These are phyloP conservation scores for Solanum ossicruentum DNA, from an alignment of 257 asterid genomes.

Conservation along the genomic window DNA sequence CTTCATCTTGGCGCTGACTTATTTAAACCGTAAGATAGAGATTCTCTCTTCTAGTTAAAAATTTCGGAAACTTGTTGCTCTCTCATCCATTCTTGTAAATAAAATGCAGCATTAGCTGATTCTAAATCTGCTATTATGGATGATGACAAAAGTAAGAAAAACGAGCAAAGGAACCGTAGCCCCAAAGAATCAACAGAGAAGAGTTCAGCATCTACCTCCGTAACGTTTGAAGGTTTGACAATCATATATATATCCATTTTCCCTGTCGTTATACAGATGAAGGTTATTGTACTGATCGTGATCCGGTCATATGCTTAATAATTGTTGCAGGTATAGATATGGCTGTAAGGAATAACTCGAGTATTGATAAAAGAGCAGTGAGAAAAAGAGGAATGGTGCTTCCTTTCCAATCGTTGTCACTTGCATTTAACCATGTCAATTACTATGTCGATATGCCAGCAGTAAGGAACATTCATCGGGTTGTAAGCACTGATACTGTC, in stretches of 20 bases:
- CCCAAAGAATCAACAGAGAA: neutral
- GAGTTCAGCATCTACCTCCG: conserved; percentile 20
- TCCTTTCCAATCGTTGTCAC: conserved; percentile 80
- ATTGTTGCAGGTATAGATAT: conserved; percentile 35
- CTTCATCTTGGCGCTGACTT: conserved; percentile 57
- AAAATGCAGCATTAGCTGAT: conserved; percentile 55
- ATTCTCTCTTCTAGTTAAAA: neutral
- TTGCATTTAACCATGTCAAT: conserved; percentile 77
- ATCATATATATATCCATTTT: neutral
- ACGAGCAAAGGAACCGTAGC: neutral
- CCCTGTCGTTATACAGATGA: neutral
- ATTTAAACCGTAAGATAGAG: conserved; percentile 49
- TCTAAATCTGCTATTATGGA: conserved; percentile 39
- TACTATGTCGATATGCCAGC: conserved; percentile 92
- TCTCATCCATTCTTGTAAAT: conserved; percentile 4
- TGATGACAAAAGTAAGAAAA: conserved; percentile 25
- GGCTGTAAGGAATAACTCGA: conserved; percentile 15
- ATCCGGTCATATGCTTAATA: neutral
- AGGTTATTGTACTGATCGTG: neutral
- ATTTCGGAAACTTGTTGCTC: neutral
- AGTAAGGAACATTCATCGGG: conserved; percentile 32
- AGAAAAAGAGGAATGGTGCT: conserved; percentile 80
- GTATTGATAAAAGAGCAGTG: conserved; percentile 1
- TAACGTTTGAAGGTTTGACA: conserved; percentile 23
- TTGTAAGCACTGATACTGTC: neutral